phyloP scores from a whole-genome alignment of 2,329 filamentous ascomycete species.

The Curvularia verruculosa region DNA sequence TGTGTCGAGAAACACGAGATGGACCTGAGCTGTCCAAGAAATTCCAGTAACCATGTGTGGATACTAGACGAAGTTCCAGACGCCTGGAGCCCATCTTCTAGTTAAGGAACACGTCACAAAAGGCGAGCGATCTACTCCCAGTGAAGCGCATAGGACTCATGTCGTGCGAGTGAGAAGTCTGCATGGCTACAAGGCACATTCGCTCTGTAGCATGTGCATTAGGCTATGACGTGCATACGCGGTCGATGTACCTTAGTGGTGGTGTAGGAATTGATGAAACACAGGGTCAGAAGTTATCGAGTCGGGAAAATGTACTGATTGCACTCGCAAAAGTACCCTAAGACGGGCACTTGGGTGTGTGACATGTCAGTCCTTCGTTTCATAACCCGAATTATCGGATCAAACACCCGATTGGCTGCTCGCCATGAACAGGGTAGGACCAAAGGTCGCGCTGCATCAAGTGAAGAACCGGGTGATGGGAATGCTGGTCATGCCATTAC shows the following conservation, averaged over 20 bases:
- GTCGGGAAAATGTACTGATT: background rate
- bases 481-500: conserved; percentile 4
- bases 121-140: background rate
- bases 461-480: background rate
- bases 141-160: background rate
- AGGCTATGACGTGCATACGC: conserved; percentile 10
- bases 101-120: background rate
- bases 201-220: background rate
- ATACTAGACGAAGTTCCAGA: conserved; percentile 2
- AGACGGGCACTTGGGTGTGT: conserved; percentile 3
- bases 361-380: background rate
- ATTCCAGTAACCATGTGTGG: conserved; percentile 9
- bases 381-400: conserved; percentile 1
- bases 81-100: background rate
- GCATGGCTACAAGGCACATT: background rate
- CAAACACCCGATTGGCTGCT: background rate
- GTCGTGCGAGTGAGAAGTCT: background rate
- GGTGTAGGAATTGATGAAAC: background rate
- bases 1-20: conserved; percentile 2
- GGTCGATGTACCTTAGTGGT: background rate
- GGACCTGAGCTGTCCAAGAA: conserved; percentile 14
- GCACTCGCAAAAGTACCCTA: background rate
- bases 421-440: conserved; percentile 2
- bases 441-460: conserved; percentile 1
- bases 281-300: background rate